Evolutionary conservation across 78 protist species (phyloP).

Genomic region (Emiliania huxleyi): DNA sequence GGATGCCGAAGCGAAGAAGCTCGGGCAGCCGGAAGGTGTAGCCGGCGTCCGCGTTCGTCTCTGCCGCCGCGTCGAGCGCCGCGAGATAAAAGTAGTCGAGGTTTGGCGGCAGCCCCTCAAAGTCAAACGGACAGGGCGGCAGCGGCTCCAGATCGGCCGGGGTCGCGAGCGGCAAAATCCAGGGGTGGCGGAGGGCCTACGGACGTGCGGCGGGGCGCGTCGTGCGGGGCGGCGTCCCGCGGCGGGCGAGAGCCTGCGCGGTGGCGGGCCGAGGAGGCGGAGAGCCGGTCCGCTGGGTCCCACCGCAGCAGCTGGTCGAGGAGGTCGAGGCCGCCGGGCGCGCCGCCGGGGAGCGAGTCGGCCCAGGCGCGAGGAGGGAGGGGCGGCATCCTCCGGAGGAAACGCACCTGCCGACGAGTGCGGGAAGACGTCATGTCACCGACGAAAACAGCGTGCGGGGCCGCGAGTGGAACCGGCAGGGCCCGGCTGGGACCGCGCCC

Average conservation of each 20-base stretch:
- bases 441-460: too few relatives aligned
- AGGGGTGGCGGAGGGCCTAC: neutral
- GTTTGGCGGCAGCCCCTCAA: neutral
- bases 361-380: too few relatives aligned
- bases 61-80: neutral
- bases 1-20: neutral
- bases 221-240: too few relatives aligned
- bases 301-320: neutral
- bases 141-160: neutral
- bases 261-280: neutral
- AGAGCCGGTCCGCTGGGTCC: conserved; percentile 2
- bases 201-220: too few relatives aligned
- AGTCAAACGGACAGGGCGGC: neutral
- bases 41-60: neutral
- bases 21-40: neutral
- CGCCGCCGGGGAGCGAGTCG: neutral
- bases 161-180: neutral
- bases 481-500: too few relatives aligned
- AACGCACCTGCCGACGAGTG: too few relatives aligned
- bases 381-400: too few relatives aligned
- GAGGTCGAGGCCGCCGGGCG: neutral
- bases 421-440: too few relatives aligned
- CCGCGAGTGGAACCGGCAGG: too few relatives aligned
- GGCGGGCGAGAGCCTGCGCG: too few relatives aligned
- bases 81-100: neutral